Percentiles rank a stretch among this genome's conserved stretches.
Conservation (phyloP, 148 eudicot genomes). For the Bassia scoparia region DNA sequence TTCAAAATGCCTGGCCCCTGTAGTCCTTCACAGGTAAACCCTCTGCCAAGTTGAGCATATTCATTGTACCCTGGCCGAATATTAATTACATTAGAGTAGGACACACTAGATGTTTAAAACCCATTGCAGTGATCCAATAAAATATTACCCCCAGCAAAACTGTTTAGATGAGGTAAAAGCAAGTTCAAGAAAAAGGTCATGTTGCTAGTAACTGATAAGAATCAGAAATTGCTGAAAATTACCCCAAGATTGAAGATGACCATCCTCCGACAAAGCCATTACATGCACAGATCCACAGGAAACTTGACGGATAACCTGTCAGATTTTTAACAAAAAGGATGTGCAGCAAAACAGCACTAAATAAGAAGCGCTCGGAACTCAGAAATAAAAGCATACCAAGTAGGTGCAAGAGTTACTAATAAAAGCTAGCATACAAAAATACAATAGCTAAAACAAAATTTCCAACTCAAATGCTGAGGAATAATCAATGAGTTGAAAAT, state of each 20-base stretch:
- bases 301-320: constrained; percentile 75
- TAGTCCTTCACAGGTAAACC: constrained; percentile 87
- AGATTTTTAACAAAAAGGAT: too few relatives aligned
- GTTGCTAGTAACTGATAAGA: not conserved
- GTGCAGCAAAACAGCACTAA: too few relatives aligned
- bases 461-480: not conserved
- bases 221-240: constrained; percentile 19
- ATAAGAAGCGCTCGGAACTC: not conserved
- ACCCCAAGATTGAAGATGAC: constrained; percentile 98
- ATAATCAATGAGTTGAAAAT: not conserved
- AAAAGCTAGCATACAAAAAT: not conserved
- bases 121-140: not conserved
- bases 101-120: not conserved
- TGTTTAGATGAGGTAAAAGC: not conserved
- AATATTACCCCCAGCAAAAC: not conserved
- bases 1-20: constrained; percentile 83
- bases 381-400: not conserved
- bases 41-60: constrained; percentile 97
- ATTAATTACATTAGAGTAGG: constrained; percentile 21
- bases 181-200: not conserved
- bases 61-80: constrained; percentile 88
- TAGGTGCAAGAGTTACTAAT: not conserved
- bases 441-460: not conserved
- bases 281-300: constrained; percentile 92
- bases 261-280: constrained; percentile 78